Conservation (phyloP, 2,329 filamentous ascomycete species). For the Volutella citrinella region DNA sequence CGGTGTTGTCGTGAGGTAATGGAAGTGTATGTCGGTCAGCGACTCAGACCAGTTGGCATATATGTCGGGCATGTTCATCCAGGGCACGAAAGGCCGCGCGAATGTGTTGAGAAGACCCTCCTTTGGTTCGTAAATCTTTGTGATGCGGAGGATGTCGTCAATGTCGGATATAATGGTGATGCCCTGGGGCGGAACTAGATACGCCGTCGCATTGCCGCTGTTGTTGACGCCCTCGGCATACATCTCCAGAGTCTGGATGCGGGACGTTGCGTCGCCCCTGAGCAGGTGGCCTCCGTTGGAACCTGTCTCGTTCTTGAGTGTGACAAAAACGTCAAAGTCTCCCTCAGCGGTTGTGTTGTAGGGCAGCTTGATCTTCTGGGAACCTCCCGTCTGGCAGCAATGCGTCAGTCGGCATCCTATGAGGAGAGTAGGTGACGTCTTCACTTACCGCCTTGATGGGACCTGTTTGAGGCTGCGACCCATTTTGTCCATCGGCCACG, state of each 20-base stretch:
- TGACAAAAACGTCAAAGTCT: constrained; percentile 71
- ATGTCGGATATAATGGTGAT: constrained; percentile 75
- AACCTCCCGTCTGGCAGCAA: constrained; percentile 45
- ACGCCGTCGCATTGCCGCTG: constrained; percentile 72
- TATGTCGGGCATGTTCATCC: constrained; percentile 78
- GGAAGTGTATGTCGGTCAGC: constrained; percentile 69
- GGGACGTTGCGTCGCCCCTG: constrained; percentile 61
- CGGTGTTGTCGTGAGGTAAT: constrained; percentile 78
- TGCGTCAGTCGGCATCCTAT: constrained; percentile 4
- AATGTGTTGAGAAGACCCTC: constrained; percentile 76
- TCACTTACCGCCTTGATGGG: constrained; percentile 40
- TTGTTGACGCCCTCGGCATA: constrained; percentile 60
- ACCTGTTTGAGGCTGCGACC: constrained; percentile 55
- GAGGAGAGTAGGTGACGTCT: neutral
- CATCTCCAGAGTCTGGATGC: constrained; percentile 66
- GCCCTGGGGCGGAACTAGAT: constrained; percentile 68
- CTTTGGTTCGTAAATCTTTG: constrained; percentile 74
- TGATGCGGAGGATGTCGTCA: constrained; percentile 77
- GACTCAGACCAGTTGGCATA: constrained; percentile 72
- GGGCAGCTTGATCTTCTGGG: constrained; percentile 61
- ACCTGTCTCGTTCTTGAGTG: constrained; percentile 56
- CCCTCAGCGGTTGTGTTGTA: constrained; percentile 64
- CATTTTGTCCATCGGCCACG: constrained; percentile 38
- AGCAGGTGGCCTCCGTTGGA: constrained; percentile 46
- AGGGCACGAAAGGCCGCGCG: constrained; percentile 64